Evolutionary conservation across 441 rosid genomes (phyloP).

Genomic region (Theobroma grandiflorum): DNA sequence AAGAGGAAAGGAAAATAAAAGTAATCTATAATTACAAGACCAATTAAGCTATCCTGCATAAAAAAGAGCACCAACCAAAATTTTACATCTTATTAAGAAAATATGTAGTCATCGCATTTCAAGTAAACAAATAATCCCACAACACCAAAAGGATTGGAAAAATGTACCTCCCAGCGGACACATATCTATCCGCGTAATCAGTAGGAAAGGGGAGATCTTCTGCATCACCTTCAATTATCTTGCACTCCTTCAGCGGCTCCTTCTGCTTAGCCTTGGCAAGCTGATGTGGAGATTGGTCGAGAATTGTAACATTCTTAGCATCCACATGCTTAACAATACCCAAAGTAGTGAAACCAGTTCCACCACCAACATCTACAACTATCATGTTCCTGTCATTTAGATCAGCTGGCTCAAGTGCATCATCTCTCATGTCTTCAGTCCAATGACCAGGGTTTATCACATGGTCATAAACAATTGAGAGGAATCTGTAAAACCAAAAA

Average conservation of each 20-base stretch:
- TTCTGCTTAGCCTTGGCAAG: slow-evolving; percentile 89
- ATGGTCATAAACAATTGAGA: slow-evolving; percentile 93
- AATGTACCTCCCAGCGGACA: slow-evolving; percentile 88
- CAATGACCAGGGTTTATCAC: slow-evolving; percentile 91
- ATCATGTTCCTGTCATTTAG: slow-evolving; percentile 71
- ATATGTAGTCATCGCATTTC: not conserved
- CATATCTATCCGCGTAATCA: slow-evolving; percentile 92
- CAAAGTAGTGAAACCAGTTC: slow-evolving; percentile 93
- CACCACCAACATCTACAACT: slow-evolving; percentile 96
- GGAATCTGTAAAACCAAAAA: slow-evolving; percentile 94
- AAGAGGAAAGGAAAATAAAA: not conserved
- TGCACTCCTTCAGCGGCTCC: slow-evolving; percentile 92
- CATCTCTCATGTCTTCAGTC: slow-evolving; percentile 99
- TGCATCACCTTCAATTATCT: slow-evolving; percentile 89
- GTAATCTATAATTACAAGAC: not conserved
- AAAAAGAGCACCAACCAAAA: slow-evolving; percentile 15
- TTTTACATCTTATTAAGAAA: not conserved
- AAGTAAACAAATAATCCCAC: not conserved
- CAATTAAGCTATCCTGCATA: slow-evolving; percentile 19
- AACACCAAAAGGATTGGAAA: slow-evolving; percentile 5
- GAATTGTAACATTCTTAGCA: slow-evolving; percentile 88
- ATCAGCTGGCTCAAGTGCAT: slow-evolving; percentile 95
- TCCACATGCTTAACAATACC: slow-evolving; percentile 95
- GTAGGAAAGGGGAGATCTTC: slow-evolving; percentile 92
- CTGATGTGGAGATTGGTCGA: slow-evolving; percentile 97